These are phyloP conservation scores for Pleurotus giganteus DNA, from an alignment of 768 basidiomycete genomes.

Conservation along the genomic window DNA sequence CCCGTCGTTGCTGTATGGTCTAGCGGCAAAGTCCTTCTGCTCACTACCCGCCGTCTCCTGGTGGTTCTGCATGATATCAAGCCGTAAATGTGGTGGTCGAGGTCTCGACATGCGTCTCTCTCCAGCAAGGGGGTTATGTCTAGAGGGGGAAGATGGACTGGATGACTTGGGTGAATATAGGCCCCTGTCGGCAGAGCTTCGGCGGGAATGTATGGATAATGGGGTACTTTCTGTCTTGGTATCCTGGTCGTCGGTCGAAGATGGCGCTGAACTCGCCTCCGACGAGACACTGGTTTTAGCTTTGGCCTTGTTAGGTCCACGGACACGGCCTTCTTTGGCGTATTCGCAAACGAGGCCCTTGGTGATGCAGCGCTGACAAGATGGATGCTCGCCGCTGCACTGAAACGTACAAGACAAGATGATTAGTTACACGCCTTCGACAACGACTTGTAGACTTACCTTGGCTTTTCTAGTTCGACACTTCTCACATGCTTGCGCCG, in stretches of 20 bases:
- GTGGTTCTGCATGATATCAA: conserved; percentile 20
- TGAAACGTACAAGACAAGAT: too few species aligned
- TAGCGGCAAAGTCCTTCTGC: background rate
- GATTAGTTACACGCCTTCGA: conserved; percentile 6
- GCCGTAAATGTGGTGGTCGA: conserved; percentile 27
- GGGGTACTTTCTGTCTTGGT: background rate
- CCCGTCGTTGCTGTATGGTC: background rate
- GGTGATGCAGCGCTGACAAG: conserved; percentile 61
- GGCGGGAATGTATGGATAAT: background rate
- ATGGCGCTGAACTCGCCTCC: conserved; percentile 14
- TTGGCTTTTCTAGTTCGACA: conserved; percentile 74
- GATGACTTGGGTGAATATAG: conserved; percentile 8
- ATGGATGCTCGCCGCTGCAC: conserved; percentile 72
- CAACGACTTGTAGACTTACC: conserved; percentile 34
- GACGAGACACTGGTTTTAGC: conserved; percentile 15
- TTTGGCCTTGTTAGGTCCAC: conserved; percentile 62
- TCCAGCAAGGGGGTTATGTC: conserved; percentile 19
- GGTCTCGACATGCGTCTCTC: conserved; percentile 24
- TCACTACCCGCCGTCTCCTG: background rate
- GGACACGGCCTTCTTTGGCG: conserved; percentile 60
- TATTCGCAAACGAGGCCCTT: conserved; percentile 66
- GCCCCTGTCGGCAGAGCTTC: background rate
- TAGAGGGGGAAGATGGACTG: background rate
- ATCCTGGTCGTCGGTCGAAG: conserved; percentile 14
- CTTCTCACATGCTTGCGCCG: conserved; percentile 74